These are phyloP conservation scores for Heliamphora exappendiculata DNA, from an alignment of 148 eudicot genomes.

Conservation along the genomic window DNA sequence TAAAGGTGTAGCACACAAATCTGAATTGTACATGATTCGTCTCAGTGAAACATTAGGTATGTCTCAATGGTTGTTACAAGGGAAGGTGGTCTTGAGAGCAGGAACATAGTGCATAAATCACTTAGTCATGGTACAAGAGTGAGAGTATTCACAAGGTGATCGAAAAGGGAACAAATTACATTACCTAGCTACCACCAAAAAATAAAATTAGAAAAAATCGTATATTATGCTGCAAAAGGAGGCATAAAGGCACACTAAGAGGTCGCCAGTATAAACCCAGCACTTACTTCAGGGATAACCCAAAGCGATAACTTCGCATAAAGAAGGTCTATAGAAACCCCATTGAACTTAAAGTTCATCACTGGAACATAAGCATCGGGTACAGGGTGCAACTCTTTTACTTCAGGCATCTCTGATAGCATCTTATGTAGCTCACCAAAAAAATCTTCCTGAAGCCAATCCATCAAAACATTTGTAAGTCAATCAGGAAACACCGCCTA, in stretches of 20 bases:
- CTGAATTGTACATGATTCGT: not conserved
- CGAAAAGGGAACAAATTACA: not conserved
- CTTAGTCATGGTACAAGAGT: not conserved
- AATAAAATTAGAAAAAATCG: not conserved
- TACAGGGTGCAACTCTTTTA: conserved; percentile 51
- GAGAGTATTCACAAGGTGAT: not conserved
- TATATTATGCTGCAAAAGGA: not conserved
- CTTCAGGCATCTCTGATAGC: conserved; percentile 58
- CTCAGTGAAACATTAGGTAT: not conserved
- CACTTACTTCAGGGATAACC: conserved; percentile 60
- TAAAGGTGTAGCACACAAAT: not conserved
- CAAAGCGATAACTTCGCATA: conserved; percentile 55
- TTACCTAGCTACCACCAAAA: not conserved
- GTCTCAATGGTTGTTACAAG: not conserved
- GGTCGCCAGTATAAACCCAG: not conserved
- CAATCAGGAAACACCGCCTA: conserved; percentile 2
- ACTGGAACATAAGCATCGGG: conserved; percentile 69
- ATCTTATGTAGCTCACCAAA: conserved; percentile 58
- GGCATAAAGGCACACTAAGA: not conserved
- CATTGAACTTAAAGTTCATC: conserved; percentile 54
- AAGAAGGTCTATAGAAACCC: conserved; percentile 66
- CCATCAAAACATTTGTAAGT: conserved; percentile 2
- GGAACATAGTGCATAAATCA: not conserved
- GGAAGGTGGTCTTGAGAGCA: not conserved
- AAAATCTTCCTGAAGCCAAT: conserved; percentile 45